These are phyloP conservation scores for Ascochyta viciae-villosae DNA, from an alignment of 2,329 filamentous ascomycete species.

Conservation along the genomic window DNA sequence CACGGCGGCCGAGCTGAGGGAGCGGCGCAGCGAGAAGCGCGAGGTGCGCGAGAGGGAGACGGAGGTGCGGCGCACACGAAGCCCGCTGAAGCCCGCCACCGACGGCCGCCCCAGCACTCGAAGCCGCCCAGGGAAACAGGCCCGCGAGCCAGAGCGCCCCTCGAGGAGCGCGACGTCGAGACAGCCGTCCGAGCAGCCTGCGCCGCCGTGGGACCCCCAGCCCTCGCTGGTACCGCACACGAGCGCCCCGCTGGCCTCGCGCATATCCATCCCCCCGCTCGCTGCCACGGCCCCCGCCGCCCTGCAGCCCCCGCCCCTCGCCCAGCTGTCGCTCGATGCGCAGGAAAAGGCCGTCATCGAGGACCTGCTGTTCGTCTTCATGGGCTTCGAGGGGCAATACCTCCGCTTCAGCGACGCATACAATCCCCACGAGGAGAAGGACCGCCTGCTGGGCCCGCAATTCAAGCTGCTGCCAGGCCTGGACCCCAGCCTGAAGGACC, in stretches of 20 bases:
- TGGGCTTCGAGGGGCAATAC: constrained; percentile 99
- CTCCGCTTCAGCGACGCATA: constrained; percentile 85
- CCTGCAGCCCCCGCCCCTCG: constrained; percentile 72
- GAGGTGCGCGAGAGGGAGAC: constrained; percentile 48
- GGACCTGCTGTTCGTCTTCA: constrained; percentile 91
- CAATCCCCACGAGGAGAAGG: constrained; percentile 83
- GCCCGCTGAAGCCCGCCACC: constrained; percentile 45
- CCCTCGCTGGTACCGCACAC: constrained; percentile 75
- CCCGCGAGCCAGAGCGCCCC: constrained; percentile 34
- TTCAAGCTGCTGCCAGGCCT: constrained; percentile 83
- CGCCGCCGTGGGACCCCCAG: constrained; percentile 76
- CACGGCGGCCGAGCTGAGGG: constrained; percentile 25
- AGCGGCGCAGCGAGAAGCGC: constrained; percentile 45
- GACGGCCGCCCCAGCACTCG: constrained; percentile 45
- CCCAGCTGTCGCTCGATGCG: constrained; percentile 75
- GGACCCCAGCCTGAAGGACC: constrained; percentile 88
- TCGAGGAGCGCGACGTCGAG: constrained; percentile 28
- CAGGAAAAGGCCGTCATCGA: constrained; percentile 90
- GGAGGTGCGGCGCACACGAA: constrained; percentile 44
- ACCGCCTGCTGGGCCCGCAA: constrained; percentile 80
- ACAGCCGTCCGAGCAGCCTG: constrained; percentile 34
- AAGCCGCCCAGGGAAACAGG: constrained; percentile 42
- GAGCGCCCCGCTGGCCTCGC: constrained; percentile 74
- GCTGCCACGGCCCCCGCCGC: constrained; percentile 72
- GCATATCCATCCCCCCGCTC: constrained; percentile 67